Conservation (phyloP, 2,329 filamentous ascomycete genomes). For the Nigrospora osmanthi region DNA sequence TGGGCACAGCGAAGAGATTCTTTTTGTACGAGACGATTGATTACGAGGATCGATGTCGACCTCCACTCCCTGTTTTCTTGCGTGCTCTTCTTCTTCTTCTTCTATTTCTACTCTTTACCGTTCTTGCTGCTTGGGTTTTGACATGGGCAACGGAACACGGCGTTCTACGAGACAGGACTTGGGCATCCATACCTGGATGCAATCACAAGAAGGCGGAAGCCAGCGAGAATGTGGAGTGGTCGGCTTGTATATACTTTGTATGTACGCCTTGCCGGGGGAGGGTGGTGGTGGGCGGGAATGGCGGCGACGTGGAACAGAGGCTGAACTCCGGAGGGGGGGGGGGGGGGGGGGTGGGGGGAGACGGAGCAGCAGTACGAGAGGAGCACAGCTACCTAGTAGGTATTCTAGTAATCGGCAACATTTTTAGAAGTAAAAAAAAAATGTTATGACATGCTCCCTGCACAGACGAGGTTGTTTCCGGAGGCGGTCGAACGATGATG, state of each 20-base stretch:
- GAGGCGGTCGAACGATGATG: background rate
- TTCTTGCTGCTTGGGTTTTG: background rate
- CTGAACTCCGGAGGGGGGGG: background rate
- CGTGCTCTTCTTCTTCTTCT: background rate
- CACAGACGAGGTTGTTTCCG: too few species aligned
- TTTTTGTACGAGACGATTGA: constrained; percentile 7
- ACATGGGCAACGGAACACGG: background rate
- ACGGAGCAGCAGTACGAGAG: too few species aligned
- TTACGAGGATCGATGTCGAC: constrained; percentile 1
- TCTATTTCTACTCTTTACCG: background rate
- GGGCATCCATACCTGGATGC: too few species aligned
- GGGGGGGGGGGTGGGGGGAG: background rate
- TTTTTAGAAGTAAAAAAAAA: too few species aligned
- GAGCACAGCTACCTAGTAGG: too few species aligned
- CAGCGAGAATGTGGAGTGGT: background rate
- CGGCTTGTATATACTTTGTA: constrained; percentile 2
- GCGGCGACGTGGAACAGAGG: background rate
- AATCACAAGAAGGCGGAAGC: background rate
- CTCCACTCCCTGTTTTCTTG: background rate
- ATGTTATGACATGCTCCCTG: too few species aligned
- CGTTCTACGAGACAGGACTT: background rate
- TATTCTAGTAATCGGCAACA: too few species aligned
- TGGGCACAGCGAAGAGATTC: constrained; percentile 5
- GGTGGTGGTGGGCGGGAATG: background rate
- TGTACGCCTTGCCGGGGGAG: background rate